Percentiles rank a stretch among this genome's conserved stretches.
phyloP scores from a whole-genome alignment of 1,284 basidiomycete genomes.

The Naganishia sp. region DNA sequence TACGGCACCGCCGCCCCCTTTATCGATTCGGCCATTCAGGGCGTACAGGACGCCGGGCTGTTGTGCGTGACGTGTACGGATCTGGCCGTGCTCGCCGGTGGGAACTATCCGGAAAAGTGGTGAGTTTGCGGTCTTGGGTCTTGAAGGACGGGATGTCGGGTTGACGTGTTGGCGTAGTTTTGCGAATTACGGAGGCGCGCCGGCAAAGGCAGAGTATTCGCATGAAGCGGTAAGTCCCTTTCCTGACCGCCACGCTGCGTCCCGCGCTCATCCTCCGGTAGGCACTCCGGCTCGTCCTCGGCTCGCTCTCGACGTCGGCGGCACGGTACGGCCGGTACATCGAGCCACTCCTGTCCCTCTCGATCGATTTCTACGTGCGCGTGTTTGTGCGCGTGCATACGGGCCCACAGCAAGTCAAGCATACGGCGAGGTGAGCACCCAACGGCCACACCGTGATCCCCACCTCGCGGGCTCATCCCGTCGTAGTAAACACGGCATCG shows the following conservation, averaged over 20 bases:
- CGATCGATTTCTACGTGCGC: constrained; percentile 97
- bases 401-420: constrained; percentile 84
- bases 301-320: constrained; percentile 80
- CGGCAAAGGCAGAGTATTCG: constrained; percentile 86
- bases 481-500: constrained; percentile 73
- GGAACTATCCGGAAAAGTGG: constrained; percentile 97
- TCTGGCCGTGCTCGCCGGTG: constrained; percentile 86
- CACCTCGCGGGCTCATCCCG: no score
- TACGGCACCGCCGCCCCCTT: constrained; percentile 98
- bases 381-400: constrained; percentile 81
- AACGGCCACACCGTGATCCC: no score
- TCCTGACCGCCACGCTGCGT: constrained; percentile 1
- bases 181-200: constrained; percentile 93
- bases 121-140: no score
- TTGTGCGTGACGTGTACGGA: constrained; percentile 97
- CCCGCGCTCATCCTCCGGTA: constrained; percentile 45
- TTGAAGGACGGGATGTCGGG: constrained; percentile 56
- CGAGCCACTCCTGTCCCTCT: constrained; percentile 85
- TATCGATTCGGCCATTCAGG: constrained; percentile 94
- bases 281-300: constrained; percentile 86
- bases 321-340: constrained; percentile 90
- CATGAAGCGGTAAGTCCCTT: constrained; percentile 75
- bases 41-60: constrained; percentile 82
- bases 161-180: constrained; percentile 52
- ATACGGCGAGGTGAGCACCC: constrained; percentile 67